Conservation (phyloP, 805 yeast species). For the Kodamaea restingae region DNA sequence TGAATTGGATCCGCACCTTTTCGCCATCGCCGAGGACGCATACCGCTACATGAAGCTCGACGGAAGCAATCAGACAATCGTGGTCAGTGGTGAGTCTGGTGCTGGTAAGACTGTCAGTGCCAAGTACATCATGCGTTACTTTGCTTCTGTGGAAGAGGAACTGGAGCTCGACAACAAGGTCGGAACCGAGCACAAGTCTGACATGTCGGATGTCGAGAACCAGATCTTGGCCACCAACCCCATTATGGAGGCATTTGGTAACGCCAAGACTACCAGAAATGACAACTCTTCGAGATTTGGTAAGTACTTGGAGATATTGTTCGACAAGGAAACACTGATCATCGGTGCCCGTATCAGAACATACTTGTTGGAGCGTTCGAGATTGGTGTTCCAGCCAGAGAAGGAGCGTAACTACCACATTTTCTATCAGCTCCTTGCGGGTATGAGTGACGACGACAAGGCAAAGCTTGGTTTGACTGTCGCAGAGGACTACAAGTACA, state of each 20-base stretch:
- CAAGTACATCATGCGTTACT: conserved; percentile 94
- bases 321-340: conserved; percentile 69
- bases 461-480: conserved; percentile 54
- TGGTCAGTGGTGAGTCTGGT: conserved; percentile 96
- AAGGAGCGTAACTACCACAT: conserved; percentile 94
- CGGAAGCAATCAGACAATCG: conserved; percentile 85
- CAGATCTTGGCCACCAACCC: conserved; percentile 96
- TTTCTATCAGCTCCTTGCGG: conserved; percentile 83
- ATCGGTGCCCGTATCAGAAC: conserved; percentile 95
- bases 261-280: conserved; percentile 95
- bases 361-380: conserved; percentile 85
- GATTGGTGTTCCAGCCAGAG: conserved; percentile 88
- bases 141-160: conserved; percentile 81
- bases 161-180: conserved; percentile 28
- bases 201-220: conserved; percentile 87
- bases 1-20: conserved; percentile 93
- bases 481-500: conserved; percentile 70
- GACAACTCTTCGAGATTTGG: conserved; percentile 98
- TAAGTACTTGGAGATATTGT: conserved; percentile 87
- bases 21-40: conserved; percentile 97
- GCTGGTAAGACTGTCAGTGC: conserved; percentile 99
- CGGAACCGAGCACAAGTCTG: conserved; percentile 41
- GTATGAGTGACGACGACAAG: conserved; percentile 56
- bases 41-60: conserved; percentile 90
- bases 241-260: conserved; percentile 96